These are phyloP conservation scores for Penicillium sp. DNA, from an alignment of 2,329 filamentous ascomycete species.

Conservation along the genomic window DNA sequence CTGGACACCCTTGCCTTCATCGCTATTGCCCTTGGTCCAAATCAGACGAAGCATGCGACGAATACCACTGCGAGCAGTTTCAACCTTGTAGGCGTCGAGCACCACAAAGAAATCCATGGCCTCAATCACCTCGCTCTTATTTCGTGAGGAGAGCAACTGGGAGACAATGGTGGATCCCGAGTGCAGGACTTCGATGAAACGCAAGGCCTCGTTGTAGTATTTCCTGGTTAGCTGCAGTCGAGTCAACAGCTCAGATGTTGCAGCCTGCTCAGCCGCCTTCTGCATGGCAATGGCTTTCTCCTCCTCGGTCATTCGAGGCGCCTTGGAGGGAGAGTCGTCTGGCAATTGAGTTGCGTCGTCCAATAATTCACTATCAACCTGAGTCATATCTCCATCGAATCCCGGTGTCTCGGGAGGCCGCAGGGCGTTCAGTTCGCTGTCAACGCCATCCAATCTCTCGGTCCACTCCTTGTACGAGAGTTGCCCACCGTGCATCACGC, in stretches of 20 bases:
- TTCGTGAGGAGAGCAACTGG: conserved; percentile 85
- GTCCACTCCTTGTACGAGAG: conserved; percentile 83
- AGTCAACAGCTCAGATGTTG: conserved; percentile 79
- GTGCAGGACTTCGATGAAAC: conserved; percentile 88
- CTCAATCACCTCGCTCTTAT: conserved; percentile 98
- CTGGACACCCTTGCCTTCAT: conserved; percentile 97
- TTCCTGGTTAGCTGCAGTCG: conserved; percentile 82
- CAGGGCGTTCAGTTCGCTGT: conserved; percentile 73
- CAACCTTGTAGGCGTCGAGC: conserved; percentile 91
- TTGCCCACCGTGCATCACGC: conserved; percentile 81
- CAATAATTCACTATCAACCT: conserved; percentile 70
- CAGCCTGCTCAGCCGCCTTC: conserved; percentile 80
- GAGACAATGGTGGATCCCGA: conserved; percentile 73
- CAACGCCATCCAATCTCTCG: conserved; percentile 71
- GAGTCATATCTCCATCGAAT: conserved; percentile 64
- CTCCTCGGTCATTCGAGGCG: conserved; percentile 68
- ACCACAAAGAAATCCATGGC: conserved; percentile 98
- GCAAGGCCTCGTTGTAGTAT: conserved; percentile 88
- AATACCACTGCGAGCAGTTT: conserved; percentile 87
- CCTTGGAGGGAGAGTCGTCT: conserved; percentile 59
- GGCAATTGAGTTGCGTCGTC: conserved; percentile 84
- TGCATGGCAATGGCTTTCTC: conserved; percentile 67
- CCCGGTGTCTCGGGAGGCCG: conserved; percentile 70
- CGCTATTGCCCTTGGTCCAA: conserved; percentile 99
- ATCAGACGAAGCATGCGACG: conserved; percentile 93